Conservation (phyloP, 2,329 filamentous ascomycete species). For the Arthrobotrys sinensis region DNA sequence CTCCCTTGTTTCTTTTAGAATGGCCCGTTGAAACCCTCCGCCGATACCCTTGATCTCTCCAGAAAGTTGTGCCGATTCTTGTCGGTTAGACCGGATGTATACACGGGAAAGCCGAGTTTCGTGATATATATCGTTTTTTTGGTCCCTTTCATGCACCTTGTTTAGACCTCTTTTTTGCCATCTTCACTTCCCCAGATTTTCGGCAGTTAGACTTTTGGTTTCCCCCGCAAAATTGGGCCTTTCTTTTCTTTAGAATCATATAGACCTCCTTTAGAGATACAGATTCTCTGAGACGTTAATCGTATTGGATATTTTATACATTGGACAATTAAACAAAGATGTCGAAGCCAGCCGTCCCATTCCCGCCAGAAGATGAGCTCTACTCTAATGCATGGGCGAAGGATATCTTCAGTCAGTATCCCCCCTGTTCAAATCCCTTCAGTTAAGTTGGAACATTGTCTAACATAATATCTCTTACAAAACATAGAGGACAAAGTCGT, state of each 20-base stretch:
- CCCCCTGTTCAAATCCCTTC: background rate
- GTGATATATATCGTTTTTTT: slow-evolving; percentile 5
- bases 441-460: too few species aligned
- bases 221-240: background rate
- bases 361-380: slow-evolving; percentile 51
- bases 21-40: slow-evolving; percentile 46
- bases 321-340: slow-evolving; percentile 17
- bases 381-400: slow-evolving; percentile 63
- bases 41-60: slow-evolving; percentile 17
- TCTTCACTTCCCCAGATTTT: background rate
- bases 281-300: background rate
- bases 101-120: slow-evolving; percentile 33
- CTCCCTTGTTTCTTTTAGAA: slow-evolving; percentile 15
- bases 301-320: background rate
- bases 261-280: background rate
- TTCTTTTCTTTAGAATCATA: background rate
- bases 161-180: background rate
- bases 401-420: slow-evolving; percentile 62
- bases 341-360: slow-evolving; percentile 47
- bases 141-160: background rate
- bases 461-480: background rate
- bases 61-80: slow-evolving; percentile 9
- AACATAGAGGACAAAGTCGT: slow-evolving; percentile 83
- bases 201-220: background rate
- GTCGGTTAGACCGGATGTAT: slow-evolving; percentile 31